phyloP scores from a whole-genome alignment of 306 rosid genomes.

The Albizia julibrissin region DNA sequence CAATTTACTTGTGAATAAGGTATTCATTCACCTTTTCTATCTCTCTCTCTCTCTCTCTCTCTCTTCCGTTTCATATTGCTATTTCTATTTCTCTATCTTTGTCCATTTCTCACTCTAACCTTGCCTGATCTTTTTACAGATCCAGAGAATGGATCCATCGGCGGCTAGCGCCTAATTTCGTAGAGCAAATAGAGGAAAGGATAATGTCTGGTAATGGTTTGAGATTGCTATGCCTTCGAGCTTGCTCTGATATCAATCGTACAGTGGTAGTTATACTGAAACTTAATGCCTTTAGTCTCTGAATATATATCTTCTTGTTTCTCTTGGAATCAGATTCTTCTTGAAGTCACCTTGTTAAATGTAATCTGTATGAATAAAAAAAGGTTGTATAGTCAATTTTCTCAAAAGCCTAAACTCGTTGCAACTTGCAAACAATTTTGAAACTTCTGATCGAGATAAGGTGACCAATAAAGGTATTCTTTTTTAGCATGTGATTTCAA shows the following conservation, averaged over 20 bases:
- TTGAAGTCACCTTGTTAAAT: slow-evolving; percentile 25
- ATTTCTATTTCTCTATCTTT: slow-evolving; percentile 2
- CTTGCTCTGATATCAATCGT: slow-evolving; percentile 31
- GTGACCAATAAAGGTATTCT: slow-evolving; percentile 8
- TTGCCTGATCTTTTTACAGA: slow-evolving; percentile 32
- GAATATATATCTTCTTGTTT: slow-evolving; percentile 29
- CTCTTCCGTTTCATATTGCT: not conserved
- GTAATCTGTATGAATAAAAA: slow-evolving; percentile 24
- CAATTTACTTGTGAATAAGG: slow-evolving; percentile 94
- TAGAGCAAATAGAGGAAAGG: slow-evolving; percentile 2
- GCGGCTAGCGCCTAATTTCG: slow-evolving; percentile 31
- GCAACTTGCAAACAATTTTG: not conserved
- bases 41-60: not conserved
- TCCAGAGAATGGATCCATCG: slow-evolving; percentile 47
- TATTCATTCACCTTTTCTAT: slow-evolving; percentile 29
- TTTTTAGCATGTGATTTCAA: not conserved
- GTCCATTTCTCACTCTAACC: slow-evolving; percentile 20
- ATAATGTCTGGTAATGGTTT: slow-evolving; percentile 32
- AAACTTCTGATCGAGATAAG: slow-evolving; percentile 14
- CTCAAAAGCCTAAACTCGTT: not conserved
- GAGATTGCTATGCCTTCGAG: slow-evolving; percentile 27
- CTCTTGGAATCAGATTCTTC: slow-evolving; percentile 28
- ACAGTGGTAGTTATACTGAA: slow-evolving; percentile 26
- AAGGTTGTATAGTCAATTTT: slow-evolving; percentile 36
- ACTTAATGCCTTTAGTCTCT: slow-evolving; percentile 24